These are phyloP conservation scores for Saccharomyces hybrid DNA, from an alignment of 1,139 yeast species.

Conservation along the genomic window DNA sequence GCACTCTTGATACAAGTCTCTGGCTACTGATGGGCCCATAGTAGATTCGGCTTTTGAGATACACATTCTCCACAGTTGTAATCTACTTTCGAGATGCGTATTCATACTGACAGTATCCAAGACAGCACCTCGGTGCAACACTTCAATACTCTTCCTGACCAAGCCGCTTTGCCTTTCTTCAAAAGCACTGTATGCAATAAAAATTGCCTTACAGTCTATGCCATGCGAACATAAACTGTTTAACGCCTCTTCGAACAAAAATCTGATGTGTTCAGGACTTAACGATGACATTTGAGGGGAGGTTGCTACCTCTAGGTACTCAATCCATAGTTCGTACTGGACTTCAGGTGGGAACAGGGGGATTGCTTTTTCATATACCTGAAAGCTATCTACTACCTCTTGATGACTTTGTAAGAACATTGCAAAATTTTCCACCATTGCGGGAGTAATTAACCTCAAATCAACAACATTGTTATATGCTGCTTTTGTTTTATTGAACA, in stretches of 20 bases:
- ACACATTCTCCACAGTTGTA: conserved; percentile 22
- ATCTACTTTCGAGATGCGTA: conserved; percentile 10
- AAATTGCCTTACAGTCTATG: conserved; percentile 40
- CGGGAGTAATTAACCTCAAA: conserved; percentile 63
- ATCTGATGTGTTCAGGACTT: conserved; percentile 56
- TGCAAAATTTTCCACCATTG: conserved; percentile 60
- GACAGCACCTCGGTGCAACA: conserved; percentile 38
- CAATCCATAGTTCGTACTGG: conserved; percentile 66
- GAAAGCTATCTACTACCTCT: conserved; percentile 45
- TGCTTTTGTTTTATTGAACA: conserved; percentile 34
- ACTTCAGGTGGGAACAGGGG: conserved; percentile 53
- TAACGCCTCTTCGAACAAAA: conserved; percentile 61
- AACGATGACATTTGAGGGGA: conserved; percentile 16
- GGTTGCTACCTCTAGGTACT: conserved; percentile 49
- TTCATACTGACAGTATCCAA: conserved; percentile 2
- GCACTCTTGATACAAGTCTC: conserved; percentile 25
- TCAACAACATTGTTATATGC: conserved; percentile 57
- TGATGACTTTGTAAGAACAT: conserved; percentile 47
- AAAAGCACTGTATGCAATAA: conserved; percentile 50
- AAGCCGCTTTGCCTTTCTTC: conserved; percentile 47
- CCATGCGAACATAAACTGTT: conserved; percentile 43
- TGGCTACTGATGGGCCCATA: conserved; percentile 15
- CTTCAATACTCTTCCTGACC: conserved; percentile 37
- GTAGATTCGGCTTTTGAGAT: conserved; percentile 11
- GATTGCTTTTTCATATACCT: conserved; percentile 62